These are phyloP conservation scores for Zygotorulaspora danielsina DNA, from an alignment of 805 yeast species.

Conservation along the genomic window DNA sequence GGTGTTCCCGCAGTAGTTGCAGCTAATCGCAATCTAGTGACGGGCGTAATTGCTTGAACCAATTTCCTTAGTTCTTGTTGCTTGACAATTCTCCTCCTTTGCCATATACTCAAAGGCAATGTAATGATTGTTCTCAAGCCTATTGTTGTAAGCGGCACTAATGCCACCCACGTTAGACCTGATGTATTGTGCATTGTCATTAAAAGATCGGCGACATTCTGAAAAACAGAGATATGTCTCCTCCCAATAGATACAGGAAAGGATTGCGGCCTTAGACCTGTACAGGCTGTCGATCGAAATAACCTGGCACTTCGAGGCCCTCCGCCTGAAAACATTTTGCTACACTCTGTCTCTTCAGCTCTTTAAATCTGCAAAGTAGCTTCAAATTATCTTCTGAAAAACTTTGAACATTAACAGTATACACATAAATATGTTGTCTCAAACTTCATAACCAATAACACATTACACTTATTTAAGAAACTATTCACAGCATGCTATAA, in stretches of 20 bases:
- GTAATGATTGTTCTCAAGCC: constrained; percentile 63
- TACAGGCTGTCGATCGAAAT: not conserved
- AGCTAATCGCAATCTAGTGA: constrained; percentile 53
- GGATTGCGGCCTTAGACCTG: not conserved
- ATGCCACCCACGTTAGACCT: constrained; percentile 77
- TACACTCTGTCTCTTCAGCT: too few species aligned
- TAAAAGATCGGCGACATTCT: constrained; percentile 26
- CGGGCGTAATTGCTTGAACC: constrained; percentile 69
- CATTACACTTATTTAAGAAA: not conserved
- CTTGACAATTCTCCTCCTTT: constrained; percentile 61
- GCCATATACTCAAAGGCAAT: constrained; percentile 70
- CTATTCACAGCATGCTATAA: not conserved
- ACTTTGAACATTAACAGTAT: not conserved
- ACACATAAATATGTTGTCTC: not conserved
- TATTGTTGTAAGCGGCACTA: constrained; percentile 72
- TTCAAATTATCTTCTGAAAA: not conserved
- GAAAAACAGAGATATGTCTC: constrained; percentile 18
- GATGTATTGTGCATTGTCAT: constrained; percentile 44
- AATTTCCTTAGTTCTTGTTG: constrained; percentile 73
- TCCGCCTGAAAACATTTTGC: not conserved
- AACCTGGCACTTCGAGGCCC: not conserved
- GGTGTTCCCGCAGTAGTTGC: constrained; percentile 27
- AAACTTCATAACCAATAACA: not conserved
- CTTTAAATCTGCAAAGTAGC: too few species aligned
- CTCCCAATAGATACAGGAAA: constrained; percentile 1